Percentiles rank a stretch among this genome's conserved stretches.
These are phyloP conservation scores for Trametes versicolor DNA, from an alignment of 1,284 basidiomycete genomes.

Conservation along the genomic window DNA sequence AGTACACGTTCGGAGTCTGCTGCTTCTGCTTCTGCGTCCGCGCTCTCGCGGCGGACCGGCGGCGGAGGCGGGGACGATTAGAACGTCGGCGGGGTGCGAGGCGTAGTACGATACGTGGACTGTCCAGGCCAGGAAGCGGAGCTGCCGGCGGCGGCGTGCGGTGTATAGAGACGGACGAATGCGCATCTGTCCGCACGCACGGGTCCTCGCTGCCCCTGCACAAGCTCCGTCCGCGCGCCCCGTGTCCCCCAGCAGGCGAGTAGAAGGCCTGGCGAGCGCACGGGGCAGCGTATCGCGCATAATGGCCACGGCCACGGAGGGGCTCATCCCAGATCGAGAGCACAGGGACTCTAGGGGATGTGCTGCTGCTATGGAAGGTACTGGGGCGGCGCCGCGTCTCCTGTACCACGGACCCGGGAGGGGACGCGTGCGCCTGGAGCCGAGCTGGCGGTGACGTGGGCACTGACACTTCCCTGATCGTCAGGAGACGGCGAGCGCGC, in stretches of 20 bases:
- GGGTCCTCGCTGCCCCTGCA: not conserved
- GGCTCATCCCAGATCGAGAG: not conserved
- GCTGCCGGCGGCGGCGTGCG: too few species aligned
- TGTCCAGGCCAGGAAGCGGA: too few species aligned
- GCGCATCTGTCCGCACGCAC: not conserved
- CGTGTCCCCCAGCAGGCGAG: not conserved
- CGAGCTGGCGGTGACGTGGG: conserved; percentile 5
- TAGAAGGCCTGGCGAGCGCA: not conserved
- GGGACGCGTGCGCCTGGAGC: not conserved
- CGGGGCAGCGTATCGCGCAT: not conserved
- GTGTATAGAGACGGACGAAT: too few species aligned
- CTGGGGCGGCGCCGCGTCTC: conserved; percentile 24
- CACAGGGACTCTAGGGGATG: not conserved
- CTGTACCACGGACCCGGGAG: not conserved
- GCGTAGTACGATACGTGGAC: too few species aligned
- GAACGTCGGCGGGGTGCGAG: not conserved
- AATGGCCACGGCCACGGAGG: not conserved
- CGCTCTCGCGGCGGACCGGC: not conserved
- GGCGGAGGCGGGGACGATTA: not conserved
- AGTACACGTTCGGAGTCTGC: conserved; percentile 4
- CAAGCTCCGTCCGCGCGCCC: conserved; percentile 2
- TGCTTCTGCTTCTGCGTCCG: not conserved
- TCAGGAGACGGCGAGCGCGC: conserved; percentile 16
- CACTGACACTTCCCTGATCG: conserved; percentile 21
- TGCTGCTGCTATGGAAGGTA: conserved; percentile 29